phyloP scores from a whole-genome alignment of 192 early-diverging fungal genomes.

The Backusella sp. region DNA sequence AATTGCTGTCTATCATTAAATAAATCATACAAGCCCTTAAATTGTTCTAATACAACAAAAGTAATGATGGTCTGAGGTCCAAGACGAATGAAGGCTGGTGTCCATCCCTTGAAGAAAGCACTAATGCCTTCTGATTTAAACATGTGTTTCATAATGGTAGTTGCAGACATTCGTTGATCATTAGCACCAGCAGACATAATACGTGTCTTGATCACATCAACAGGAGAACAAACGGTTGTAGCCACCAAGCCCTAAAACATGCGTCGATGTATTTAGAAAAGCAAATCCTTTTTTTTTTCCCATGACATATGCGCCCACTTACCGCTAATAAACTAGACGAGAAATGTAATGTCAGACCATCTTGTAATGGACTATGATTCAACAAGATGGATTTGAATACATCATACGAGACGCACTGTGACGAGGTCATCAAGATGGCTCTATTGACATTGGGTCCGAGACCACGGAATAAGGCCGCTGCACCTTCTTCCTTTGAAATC shows the following conservation, averaged over 20 bases:
- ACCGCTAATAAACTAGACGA: slow-evolving; percentile 69
- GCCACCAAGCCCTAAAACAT: slow-evolving; percentile 60
- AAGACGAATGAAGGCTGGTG: slow-evolving; percentile 74
- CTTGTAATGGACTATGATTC: slow-evolving; percentile 52
- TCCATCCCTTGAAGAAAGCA: slow-evolving; percentile 83
- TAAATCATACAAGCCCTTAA: slow-evolving; percentile 37
- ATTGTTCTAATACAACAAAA: slow-evolving; percentile 77
- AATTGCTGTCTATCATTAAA: not conserved
- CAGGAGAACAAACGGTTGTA: slow-evolving; percentile 71
- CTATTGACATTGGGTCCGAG: slow-evolving; percentile 85
- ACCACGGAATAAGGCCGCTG: slow-evolving; percentile 80
- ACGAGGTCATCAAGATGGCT: slow-evolving; percentile 80
- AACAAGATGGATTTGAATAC: slow-evolving; percentile 67
- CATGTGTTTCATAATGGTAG: slow-evolving; percentile 50
- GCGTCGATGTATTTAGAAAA: not conserved
- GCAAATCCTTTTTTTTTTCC: not conserved
- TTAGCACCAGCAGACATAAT: slow-evolving; percentile 65
- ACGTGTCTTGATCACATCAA: slow-evolving; percentile 82
- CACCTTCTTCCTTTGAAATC: slow-evolving; percentile 77
- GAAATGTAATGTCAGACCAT: slow-evolving; percentile 67
- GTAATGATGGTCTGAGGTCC: slow-evolving; percentile 83
- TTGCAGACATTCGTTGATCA: slow-evolving; percentile 16
- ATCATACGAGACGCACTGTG: slow-evolving; percentile 76
- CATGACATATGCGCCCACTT: slow-evolving; percentile 2
- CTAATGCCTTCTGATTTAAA: slow-evolving; percentile 52